Evolutionary conservation across 805 yeast species (phyloP).

Genomic region (Cyberlindnera misumaiensis): DNA sequence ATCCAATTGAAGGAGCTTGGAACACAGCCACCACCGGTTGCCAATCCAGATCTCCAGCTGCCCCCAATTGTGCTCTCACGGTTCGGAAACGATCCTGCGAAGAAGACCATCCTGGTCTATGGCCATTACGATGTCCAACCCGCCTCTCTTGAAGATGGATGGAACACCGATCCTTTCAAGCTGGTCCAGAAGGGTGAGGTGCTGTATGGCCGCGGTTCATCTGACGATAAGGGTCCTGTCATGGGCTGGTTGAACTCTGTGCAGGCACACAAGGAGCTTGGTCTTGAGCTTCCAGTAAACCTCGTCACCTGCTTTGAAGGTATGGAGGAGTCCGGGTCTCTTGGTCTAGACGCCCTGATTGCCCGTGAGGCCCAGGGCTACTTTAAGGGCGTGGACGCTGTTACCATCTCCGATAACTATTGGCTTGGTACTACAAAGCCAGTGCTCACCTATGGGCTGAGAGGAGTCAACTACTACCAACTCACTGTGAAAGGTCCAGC

Average conservation of each 20-base stretch:
- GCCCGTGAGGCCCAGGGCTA: conserved; percentile 70
- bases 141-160: conserved; percentile 85
- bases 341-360: conserved; percentile 82
- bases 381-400: conserved; percentile 87
- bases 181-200: conserved; percentile 63
- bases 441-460: conserved; percentile 91
- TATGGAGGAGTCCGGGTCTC: conserved; percentile 97
- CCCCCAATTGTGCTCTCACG: conserved; percentile 96
- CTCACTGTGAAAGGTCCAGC: conserved; percentile 80
- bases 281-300: conserved; percentile 89
- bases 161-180: conserved; percentile 89
- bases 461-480: conserved; percentile 95
- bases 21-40: conserved; percentile 86
- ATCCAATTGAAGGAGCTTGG: conserved; percentile 81
- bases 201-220: conserved; percentile 87
- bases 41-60: conserved; percentile 54
- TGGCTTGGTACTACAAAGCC: conserved; percentile 98
- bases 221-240: conserved; percentile 98
- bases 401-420: conserved; percentile 94
- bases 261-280: conserved; percentile 82
- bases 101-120: conserved; percentile 85
- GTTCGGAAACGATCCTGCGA: conserved; percentile 71
- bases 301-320: conserved; percentile 93
- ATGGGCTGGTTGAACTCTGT: conserved; percentile 93
- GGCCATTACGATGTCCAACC: conserved; percentile 99